phyloP scores from a whole-genome alignment of 148 eudicot species.

The Nepenthes mirabilis region DNA sequence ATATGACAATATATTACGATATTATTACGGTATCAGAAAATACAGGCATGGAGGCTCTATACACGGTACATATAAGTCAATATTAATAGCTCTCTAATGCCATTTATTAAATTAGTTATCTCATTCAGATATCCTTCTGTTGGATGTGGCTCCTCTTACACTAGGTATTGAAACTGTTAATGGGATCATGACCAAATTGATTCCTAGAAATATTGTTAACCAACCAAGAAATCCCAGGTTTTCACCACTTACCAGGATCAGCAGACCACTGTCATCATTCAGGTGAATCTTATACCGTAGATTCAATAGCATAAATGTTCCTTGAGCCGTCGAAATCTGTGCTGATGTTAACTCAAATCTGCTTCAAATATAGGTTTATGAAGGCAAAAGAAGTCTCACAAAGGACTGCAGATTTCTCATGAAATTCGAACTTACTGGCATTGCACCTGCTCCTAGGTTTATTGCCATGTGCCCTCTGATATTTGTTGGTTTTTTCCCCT shows the following conservation, averaged over 20 bases:
- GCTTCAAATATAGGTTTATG: slow-evolving; percentile 33
- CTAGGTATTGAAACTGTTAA: slow-evolving; percentile 79
- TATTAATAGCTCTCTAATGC: background rate
- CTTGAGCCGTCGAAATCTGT: no score
- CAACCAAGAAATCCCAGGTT: slow-evolving; percentile 73
- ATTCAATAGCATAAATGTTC: background rate
- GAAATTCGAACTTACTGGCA: slow-evolving; percentile 56
- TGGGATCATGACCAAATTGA: slow-evolving; percentile 86
- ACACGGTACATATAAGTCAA: no score
- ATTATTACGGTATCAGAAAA: no score
- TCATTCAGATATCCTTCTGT: slow-evolving; percentile 43
- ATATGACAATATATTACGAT: no score
- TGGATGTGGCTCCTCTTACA: slow-evolving; percentile 77
- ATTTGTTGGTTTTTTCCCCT: background rate
- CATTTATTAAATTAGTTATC: background rate
- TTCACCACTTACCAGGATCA: slow-evolving; percentile 85
- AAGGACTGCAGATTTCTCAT: slow-evolving; percentile 60
- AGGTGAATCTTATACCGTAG: slow-evolving; percentile 20
- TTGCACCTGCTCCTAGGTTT: slow-evolving; percentile 74
- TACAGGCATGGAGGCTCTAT: no score
- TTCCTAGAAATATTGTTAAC: slow-evolving; percentile 67
- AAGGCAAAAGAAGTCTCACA: slow-evolving; percentile 70
- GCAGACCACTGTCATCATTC: slow-evolving; percentile 64
- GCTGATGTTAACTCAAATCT: no score
- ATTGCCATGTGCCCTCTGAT: background rate